A percentile compares a stretch with the other conserved stretches of the same genome.
phyloP scores from a whole-genome alignment of 495 filamentous ascomycete genomes.

The Cenococcum geophilum region DNA sequence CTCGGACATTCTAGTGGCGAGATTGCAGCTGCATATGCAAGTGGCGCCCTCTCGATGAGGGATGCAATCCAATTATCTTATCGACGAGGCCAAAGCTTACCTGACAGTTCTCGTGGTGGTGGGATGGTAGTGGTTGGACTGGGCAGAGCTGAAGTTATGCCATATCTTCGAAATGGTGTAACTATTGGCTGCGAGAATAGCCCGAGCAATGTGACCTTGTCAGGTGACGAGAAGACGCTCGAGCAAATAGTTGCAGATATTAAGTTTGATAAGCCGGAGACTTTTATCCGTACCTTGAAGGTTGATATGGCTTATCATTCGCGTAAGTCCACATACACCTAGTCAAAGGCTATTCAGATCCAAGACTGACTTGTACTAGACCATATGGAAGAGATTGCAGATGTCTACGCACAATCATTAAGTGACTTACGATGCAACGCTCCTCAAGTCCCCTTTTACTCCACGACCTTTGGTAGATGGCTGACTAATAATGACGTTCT shows the following conservation, averaged over 20 bases:
- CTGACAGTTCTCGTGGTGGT: background rate
- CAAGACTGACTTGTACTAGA: no score
- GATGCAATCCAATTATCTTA: constrained; percentile 16
- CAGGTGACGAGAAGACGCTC: background rate
- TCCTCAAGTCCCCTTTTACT: background rate
- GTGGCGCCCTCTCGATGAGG: constrained; percentile 5
- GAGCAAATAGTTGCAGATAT: background rate
- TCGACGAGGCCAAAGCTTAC: constrained; percentile 1
- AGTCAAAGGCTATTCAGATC: no score
- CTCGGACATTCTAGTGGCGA: constrained; percentile 4
- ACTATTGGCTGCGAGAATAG: constrained; percentile 1
- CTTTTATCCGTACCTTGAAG: constrained; percentile 28
- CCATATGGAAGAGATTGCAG: constrained; percentile 29
- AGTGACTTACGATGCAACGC: background rate
- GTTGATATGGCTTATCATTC: constrained; percentile 37
- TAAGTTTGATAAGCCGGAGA: background rate
- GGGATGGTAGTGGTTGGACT: background rate
- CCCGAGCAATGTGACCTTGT: background rate
- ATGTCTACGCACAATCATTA: constrained; percentile 22
- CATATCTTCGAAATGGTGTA: background rate
- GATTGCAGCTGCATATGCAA: constrained; percentile 7
- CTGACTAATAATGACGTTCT: constrained; percentile 23
- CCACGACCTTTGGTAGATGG: background rate
- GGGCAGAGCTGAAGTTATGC: background rate
- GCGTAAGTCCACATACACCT: background rate